Base-by-base conservation (phyloP, 1,139 yeast species). In the Taphrina communis region DNA sequence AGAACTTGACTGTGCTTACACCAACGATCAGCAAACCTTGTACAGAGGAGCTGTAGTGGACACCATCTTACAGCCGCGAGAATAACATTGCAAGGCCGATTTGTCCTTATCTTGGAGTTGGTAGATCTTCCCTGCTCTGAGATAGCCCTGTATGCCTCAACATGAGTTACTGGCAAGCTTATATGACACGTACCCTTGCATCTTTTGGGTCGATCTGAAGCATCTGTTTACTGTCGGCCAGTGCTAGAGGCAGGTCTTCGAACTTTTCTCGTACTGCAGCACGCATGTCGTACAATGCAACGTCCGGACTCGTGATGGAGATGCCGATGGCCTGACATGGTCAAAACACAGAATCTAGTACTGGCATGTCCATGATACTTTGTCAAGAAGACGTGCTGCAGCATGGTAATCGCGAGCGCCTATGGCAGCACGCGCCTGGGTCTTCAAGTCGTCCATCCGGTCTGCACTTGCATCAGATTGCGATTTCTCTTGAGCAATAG, bases 41-140 rank as follows among this genome's bases (percentile, higher is more conserved):
- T 41, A 48, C 38, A 55, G 31, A 9, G 60, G 36, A 0, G 25
- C 50, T 14, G 48, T n/a, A 38, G 25, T 42, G 12, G 61, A 21
- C 11, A 57, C 59, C 12, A 17, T n/a, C 19, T 39, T 17, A 38
- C 50, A 38, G 17, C 61, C 67, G 17, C 61, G 31, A 8, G n/a
- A 35, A 36, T 63, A 63, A 31, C 59, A 63, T 19, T 19, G 35
- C 46, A 63, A 31, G 12, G 67, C 67, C 6, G 61, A 55, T 25
- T 36, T 42, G 39, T 63, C 67, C 39, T 63, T 63, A 48, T 46
- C 21, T 35, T 11, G 51, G 6, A 63, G 39, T 17, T 63, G 67
- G 17, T 63, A 63, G 25, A 63, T 19, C 39, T 63, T 63, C 14
- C 67, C 67, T 4, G 46, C 60, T 36, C 67, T 46, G 17, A 63